Base-by-base conservation (phyloP, 164 flowering plant genomes). In the Protea cynaroides region DNA sequence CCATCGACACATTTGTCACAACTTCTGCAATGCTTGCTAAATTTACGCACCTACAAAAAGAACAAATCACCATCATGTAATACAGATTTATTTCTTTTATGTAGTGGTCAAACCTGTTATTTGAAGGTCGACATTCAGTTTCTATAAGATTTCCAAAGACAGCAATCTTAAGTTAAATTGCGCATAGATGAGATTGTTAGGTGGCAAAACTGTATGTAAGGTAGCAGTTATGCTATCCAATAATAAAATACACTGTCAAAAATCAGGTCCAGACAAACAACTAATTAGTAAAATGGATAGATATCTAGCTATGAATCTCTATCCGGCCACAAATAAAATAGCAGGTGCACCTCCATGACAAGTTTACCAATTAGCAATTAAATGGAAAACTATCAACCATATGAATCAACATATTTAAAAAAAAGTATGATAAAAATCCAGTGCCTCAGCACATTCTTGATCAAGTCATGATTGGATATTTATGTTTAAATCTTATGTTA, bases 1-100 rank as follows among this genome's bases (percentile, higher is more conserved):
- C 90, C 88, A 75, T 90, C 97, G 47, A 88, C 97, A 67, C 97
- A 90, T 76, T 90, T 90, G 79, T 85, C 92, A 77, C 97, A 90
- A 65, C 89, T 84, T 78, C 94, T 83, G 78, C 97, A 90, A 70
- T 90, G 97, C 73, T 90, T 90, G 80, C 97, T 88, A 69, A 83
- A 82, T 73, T 83, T 86, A 19, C 89, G 87, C 59, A 90, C 97
- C 97, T 90, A 59, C 63, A 67, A 56, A 66, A 56, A 65, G 47
- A 55, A 56, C 17, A 47, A 8, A 51, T 29, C 24, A 59, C 37
- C 3, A 46, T 34, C 24, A 59, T 44, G 15, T 47, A 25, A n/a
- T 21, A 17, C 40, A 37, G n/a, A 37, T 37, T 4, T 37, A 37
- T 37, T 37, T 37, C 9, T 37, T 37, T 37, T 37, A 37, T 37